Conservation (phyloP, 1,139 yeast genomes). For the Debaryomyces subglobosus region DNA sequence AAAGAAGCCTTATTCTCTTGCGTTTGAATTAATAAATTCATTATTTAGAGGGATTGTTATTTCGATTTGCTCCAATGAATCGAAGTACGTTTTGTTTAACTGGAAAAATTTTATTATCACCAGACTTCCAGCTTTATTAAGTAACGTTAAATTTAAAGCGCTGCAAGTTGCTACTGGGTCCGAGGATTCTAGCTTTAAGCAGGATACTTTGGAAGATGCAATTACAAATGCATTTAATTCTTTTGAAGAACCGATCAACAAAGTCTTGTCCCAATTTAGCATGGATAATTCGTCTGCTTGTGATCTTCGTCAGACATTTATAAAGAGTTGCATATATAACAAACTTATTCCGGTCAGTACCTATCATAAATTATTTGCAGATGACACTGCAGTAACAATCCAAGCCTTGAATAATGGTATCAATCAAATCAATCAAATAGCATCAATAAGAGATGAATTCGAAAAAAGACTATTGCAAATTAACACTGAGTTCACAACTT, state of each 20-base stretch:
- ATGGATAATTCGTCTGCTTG: slow-evolving; percentile 29
- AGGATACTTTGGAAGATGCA: slow-evolving; percentile 21
- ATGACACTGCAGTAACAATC: slow-evolving; percentile 38
- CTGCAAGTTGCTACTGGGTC: background rate
- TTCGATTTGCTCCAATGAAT: slow-evolving; percentile 19
- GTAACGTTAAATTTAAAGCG: slow-evolving; percentile 17
- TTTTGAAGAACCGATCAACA: slow-evolving; percentile 15
- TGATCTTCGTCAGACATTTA: slow-evolving; percentile 57
- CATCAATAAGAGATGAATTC: slow-evolving; percentile 16
- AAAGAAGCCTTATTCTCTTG: slow-evolving; percentile 16
- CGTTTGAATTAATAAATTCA: slow-evolving; percentile 25
- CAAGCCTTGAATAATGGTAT: slow-evolving; percentile 28
- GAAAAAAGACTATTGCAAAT: slow-evolving; percentile 45
- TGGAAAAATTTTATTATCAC: slow-evolving; percentile 41
- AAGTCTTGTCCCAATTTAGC: slow-evolving; percentile 12
- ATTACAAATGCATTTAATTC: slow-evolving; percentile 21
- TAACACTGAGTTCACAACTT: slow-evolving; percentile 56
- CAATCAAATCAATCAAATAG: slow-evolving; percentile 19
- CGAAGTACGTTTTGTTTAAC: slow-evolving; percentile 30
- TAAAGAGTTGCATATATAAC: slow-evolving; percentile 49
- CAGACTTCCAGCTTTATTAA: slow-evolving; percentile 29
- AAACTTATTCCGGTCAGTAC: slow-evolving; percentile 43
- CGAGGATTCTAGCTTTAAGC: slow-evolving; percentile 11
- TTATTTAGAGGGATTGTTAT: slow-evolving; percentile 25
- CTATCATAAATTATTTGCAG: slow-evolving; percentile 46